Evolutionary conservation across 2,329 filamentous ascomycete genomes (phyloP), one percentile per base, ranked within the genome.

Genomic region (Cladorrhinum sp.): DNA sequence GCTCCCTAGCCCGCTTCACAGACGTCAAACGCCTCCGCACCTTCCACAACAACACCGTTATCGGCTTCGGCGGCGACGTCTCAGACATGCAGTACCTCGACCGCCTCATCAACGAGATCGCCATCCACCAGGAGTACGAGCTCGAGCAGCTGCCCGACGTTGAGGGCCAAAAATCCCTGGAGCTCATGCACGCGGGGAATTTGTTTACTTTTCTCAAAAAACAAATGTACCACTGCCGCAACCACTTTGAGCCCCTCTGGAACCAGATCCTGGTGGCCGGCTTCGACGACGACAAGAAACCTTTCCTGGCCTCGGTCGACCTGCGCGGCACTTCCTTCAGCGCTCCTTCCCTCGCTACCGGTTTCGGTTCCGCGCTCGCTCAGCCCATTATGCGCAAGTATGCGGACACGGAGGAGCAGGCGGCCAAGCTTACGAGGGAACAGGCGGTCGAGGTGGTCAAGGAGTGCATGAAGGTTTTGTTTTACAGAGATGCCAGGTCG

Each of bases 61-160:
- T 99, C 72, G 95, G 95, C 71, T 96, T 98, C 79, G 92, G 92
- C 75, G 95, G 95, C 75, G 95, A 99, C 80, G 89, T 99, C 70
- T 96, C 91, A 66, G 95, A 99, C 81, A 98, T 99, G 95, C 95
- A 99, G 81, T 96, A 96, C 81, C 87, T 99, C 68, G 90, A 96
- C 84, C 88, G 95, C 69, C 86, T 96, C 72, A 88, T 99, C 69
- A 88, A 85, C 72, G 89, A 91, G 65, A 89, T 98, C 70, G 87
- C 90, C 74, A 92, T 96, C 76, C 84, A 89, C 75, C 93, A 98
- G 81, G 89, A 92, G 73, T 98, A 99, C 81, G 83, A 83, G 52
- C 62, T 67, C 64, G 67, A 67, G n/a, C 41, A 62, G 72, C 76
- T 58, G 73, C 79, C 56, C 66, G 72, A 61, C 51, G 55, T 59